Percentiles rank a stretch among this genome's conserved stretches.
Evolutionary conservation across 495 filamentous ascomycete genomes (phyloP).

Genomic region (Aspergillus steynii): DNA sequence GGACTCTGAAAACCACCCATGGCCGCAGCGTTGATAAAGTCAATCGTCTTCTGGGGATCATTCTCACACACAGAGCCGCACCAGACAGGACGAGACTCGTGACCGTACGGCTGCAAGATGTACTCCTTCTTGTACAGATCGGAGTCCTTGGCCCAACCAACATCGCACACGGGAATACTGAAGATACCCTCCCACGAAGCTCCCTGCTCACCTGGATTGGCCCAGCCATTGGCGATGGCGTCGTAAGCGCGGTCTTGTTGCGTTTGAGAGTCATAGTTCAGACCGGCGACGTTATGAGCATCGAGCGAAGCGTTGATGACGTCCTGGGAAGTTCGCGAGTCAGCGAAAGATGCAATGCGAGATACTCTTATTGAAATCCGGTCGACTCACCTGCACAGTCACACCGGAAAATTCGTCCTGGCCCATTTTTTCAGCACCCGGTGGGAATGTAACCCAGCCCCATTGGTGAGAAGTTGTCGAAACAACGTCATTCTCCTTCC

Average conservation of each 20-base stretch:
- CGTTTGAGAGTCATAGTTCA: background rate
- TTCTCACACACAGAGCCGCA: background rate
- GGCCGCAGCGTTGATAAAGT: background rate
- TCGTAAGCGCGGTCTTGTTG: background rate
- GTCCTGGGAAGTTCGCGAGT: background rate
- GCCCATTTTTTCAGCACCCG: background rate
- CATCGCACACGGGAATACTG: slow-evolving; percentile 1
- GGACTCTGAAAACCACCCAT: background rate
- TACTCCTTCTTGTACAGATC: background rate
- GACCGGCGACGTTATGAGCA: background rate
- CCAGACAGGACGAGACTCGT: background rate
- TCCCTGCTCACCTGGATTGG: background rate
- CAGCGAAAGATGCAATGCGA: no score
- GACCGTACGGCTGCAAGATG: slow-evolving; percentile 2
- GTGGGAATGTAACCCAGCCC: background rate
- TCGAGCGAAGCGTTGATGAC: slow-evolving; percentile 1
- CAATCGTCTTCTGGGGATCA: background rate
- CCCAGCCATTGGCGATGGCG: background rate
- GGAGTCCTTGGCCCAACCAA: background rate
- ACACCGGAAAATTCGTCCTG: background rate
- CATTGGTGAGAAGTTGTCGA: background rate
- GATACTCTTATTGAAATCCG: no score
- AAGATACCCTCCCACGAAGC: background rate
- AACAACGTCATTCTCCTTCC: background rate
- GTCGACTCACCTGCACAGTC: no score